phyloP scores from a whole-genome alignment of 345 rosid species.

The Eucalyptus guilfoylei region DNA sequence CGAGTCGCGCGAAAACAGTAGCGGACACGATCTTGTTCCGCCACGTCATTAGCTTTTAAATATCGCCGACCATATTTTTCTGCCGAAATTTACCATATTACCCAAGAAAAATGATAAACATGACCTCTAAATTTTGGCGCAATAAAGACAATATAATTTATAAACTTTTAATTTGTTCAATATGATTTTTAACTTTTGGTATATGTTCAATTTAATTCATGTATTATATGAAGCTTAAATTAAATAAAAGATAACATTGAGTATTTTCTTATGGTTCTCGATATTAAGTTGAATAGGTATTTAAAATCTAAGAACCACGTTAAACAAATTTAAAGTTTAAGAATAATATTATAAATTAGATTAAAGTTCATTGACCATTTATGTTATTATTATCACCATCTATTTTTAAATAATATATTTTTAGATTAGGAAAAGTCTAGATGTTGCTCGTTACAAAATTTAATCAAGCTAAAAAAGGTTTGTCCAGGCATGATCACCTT shows the following conservation, averaged over 20 bases:
- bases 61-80: neutral
- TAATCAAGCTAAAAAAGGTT: neutral
- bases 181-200: rapidly evolving
- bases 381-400: neutral
- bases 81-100: neutral
- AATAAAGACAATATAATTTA: rapidly evolving
- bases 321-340: rapidly evolving
- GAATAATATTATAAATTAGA: rapidly evolving
- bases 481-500: neutral
- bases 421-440: neutral
- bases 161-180: too few relatives aligned
- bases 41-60: neutral
- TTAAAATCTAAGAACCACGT: rapidly evolving
- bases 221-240: too few relatives aligned
- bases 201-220: rapidly evolving
- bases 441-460: neutral
- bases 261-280: rapidly evolving
- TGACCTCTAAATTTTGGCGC: too few relatives aligned
- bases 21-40: neutral
- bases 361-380: neutral
- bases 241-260: neutral
- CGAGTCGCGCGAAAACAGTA: neutral
- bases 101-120: too few relatives aligned
- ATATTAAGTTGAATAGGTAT: neutral
- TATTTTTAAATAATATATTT: too few relatives aligned